Evolutionary conservation across 148 eudicot genomes (phyloP).

Genomic region (Fallopia convolvulus): DNA sequence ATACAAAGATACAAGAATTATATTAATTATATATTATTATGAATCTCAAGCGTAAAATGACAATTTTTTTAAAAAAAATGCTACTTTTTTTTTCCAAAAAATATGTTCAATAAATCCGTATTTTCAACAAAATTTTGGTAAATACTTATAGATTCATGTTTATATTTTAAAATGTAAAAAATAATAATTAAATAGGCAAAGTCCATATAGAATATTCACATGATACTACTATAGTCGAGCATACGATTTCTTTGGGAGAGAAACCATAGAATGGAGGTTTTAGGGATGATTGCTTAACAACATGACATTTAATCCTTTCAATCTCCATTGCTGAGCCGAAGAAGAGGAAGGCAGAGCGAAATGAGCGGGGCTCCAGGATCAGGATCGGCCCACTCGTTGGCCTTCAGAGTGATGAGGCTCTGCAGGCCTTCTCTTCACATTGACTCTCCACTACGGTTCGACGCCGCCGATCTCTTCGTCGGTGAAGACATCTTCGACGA

Average conservation of each 20-base stretch:
- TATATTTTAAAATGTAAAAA: too few species aligned
- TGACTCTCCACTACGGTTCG: conserved; percentile 70
- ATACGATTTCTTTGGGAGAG: not conserved
- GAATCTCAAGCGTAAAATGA: too few species aligned
- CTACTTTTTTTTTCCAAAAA: too few species aligned
- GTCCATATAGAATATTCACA: too few species aligned
- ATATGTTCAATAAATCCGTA: too few species aligned
- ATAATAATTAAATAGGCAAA: too few species aligned
- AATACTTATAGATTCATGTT: too few species aligned
- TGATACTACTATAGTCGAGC: not conserved
- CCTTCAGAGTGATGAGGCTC: conserved; percentile 89
- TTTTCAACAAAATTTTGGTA: too few species aligned
- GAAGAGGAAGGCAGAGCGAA: conserved; percentile 14
- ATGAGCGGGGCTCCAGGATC: conserved; percentile 29
- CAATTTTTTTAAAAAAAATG: too few species aligned
- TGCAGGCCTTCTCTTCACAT: conserved; percentile 88
- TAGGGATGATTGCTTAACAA: not conserved
- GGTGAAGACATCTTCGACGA: conserved; percentile 77
- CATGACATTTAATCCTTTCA: not conserved
- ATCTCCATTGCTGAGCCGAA: not conserved
- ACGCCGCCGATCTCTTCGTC: conserved; percentile 69
- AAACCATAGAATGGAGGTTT: not conserved
- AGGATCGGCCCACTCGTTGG: conserved; percentile 57
- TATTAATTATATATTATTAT: too few species aligned
- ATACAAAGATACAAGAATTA: too few species aligned